These are phyloP conservation scores for Maudiozyma serrabonitensis DNA, from an alignment of 805 yeast species.

Conservation along the genomic window DNA sequence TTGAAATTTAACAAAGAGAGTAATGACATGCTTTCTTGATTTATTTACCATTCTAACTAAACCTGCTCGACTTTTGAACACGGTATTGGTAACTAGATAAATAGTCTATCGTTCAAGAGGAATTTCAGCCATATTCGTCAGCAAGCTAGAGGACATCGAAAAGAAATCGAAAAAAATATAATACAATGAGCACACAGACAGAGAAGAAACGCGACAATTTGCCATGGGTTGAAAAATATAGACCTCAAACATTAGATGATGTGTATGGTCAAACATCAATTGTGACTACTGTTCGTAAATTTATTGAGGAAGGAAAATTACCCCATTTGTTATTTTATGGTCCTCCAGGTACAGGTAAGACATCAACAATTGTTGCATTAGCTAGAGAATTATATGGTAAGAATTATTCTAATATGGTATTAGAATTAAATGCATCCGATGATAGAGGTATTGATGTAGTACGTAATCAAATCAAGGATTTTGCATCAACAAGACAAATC, in stretches of 20 bases:
- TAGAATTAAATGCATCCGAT: slow-evolving; percentile 92
- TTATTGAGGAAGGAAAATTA: slow-evolving; percentile 69
- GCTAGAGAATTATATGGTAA: slow-evolving; percentile 84
- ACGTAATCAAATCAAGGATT: slow-evolving; percentile 92
- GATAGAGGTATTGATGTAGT: slow-evolving; percentile 97
- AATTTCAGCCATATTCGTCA: too few relatives aligned
- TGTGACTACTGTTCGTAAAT: slow-evolving; percentile 73
- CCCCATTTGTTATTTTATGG: slow-evolving; percentile 94
- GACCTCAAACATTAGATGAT: slow-evolving; percentile 77
- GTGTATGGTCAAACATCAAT: slow-evolving; percentile 88
- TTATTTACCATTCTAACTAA: not conserved
- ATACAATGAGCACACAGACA: too few relatives aligned
- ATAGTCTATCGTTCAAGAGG: not conserved
- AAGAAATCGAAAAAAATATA: not conserved
- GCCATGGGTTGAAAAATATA: slow-evolving; percentile 94
- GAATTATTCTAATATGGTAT: slow-evolving; percentile 74
- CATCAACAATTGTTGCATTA: slow-evolving; percentile 78
- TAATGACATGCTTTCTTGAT: not conserved
- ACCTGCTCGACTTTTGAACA: too few relatives aligned
- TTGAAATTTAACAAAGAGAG: not conserved
- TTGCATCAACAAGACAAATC: slow-evolving; percentile 92
- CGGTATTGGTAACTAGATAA: not conserved
- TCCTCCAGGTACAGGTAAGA: slow-evolving; percentile 92
- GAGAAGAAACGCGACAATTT: slow-evolving; percentile 27
- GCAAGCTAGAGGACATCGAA: not conserved